These are phyloP conservation scores for Diaporthe citrichinensis DNA, from an alignment of 2,329 filamentous ascomycete genomes.

Conservation along the genomic window DNA sequence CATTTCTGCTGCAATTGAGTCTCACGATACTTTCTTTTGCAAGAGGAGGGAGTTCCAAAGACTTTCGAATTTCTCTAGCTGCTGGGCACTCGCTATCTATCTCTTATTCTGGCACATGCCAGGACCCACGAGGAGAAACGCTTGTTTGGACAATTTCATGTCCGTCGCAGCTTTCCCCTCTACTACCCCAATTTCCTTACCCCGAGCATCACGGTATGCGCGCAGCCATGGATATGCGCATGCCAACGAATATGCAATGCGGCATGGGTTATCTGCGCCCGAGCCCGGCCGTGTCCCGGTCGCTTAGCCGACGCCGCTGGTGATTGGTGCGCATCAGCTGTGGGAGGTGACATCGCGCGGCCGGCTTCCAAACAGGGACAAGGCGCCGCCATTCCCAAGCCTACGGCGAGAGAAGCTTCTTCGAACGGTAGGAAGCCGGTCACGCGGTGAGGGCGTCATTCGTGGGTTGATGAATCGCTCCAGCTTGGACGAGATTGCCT, in stretches of 20 bases:
- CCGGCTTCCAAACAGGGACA: conserved; percentile 2
- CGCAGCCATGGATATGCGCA: background rate
- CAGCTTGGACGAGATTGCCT: background rate
- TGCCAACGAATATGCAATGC: conserved; percentile 15
- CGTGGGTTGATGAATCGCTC: conserved; percentile 13
- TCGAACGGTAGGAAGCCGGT: background rate
- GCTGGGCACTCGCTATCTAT: conserved; percentile 26
- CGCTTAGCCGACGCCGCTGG: conserved; percentile 8
- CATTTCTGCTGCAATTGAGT: conserved; percentile 61
- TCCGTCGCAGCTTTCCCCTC: conserved; percentile 10
- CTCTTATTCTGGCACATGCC: conserved; percentile 29
- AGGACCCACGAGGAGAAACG: conserved; percentile 6
- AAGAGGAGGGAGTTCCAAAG: conserved; percentile 5
- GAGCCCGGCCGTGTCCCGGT: conserved; percentile 17
- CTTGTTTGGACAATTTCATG: conserved; percentile 1
- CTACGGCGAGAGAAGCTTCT: background rate
- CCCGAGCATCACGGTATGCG: conserved; percentile 27
- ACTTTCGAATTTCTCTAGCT: background rate
- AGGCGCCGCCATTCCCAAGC: background rate
- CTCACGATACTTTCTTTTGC: conserved; percentile 7
- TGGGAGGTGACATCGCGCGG: conserved; percentile 30
- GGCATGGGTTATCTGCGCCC: conserved; percentile 35
- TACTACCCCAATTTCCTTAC: conserved; percentile 33
- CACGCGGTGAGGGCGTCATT: conserved; percentile 21
- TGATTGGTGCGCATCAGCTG: conserved; percentile 42